These are phyloP conservation scores for Saussurea involucrata DNA, from an alignment of 129 eudicot genomes.

Conservation along the genomic window DNA sequence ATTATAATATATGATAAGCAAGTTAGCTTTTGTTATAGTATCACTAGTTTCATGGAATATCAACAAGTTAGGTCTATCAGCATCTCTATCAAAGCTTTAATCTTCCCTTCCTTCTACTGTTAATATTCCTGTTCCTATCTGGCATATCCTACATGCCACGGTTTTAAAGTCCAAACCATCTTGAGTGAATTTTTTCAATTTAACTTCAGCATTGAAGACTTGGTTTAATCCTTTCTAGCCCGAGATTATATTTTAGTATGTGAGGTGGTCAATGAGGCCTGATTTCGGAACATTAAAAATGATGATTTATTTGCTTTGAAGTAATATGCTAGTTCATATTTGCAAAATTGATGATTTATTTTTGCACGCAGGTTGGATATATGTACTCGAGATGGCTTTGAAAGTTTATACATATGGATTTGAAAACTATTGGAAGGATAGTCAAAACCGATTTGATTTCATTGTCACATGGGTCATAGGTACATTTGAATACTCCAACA, in stretches of 20 bases:
- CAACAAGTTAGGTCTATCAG: too few relatives aligned
- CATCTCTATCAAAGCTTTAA: too few relatives aligned
- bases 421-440: constrained; percentile 94
- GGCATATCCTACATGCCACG: neutral
- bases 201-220: neutral
- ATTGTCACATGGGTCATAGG: constrained; percentile 93
- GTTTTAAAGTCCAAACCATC: neutral
- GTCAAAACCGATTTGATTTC: constrained; percentile 89
- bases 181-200: neutral
- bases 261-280: neutral
- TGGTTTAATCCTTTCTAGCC: neutral
- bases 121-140: neutral
- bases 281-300: neutral
- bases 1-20: neutral
- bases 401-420: constrained; percentile 83
- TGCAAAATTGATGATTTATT: constrained; percentile 7
- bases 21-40: neutral
- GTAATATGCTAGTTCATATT: constrained; percentile 7
- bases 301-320: neutral
- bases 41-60: too few relatives aligned
- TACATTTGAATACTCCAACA: constrained; percentile 15
- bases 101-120: neutral
- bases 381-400: constrained; percentile 83
- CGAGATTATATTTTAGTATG: neutral
- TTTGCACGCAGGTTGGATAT: constrained; percentile 73